Evolutionary conservation across 441 rosid genomes (phyloP), one percentile per base, ranked within the genome.

Genomic region (Dalechampia spathulata): DNA sequence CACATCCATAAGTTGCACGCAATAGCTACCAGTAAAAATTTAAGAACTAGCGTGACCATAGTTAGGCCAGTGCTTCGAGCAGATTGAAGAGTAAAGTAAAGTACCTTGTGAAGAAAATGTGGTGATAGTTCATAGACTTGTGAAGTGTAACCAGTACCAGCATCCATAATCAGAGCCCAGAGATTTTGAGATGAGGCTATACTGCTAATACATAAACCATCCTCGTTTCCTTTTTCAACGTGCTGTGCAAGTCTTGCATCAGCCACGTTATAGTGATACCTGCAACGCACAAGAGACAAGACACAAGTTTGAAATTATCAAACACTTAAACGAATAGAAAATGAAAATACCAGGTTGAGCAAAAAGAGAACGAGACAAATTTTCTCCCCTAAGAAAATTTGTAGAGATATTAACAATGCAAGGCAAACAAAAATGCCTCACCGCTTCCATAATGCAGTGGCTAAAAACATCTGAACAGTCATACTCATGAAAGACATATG

Each of bases 101-200:
- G 34, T 8, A 90, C 98, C 98, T 87, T 91, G 75, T 82, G 85
- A 57, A 87, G 87, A 57, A 91, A 91, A 61, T 49, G 52, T 7
- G 84, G 76, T 10, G 96, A 87, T 34, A 91, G 80, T 65, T 91
- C 82, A 71, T 85, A 81, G 66, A 84, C 85, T 83, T 90, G 98
- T 44, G 78, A 67, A 49, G 72, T 71, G 73, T 75, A 87, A 27
- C 87, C 89, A 57, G 96, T 85, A 52, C 98, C 96, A 4, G 96
- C 95, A 75, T 91, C 98, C 98, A 91, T 87, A 62, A 91, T 87
- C 21, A 91, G 64, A 53, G 98, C 96, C 98, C 96, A 91, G 27
- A 91, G 82, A 54, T 83, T 81, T 39, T 82, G 70, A 66, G 84
- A 80, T 28, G 96, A 82, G 46, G 93, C 95, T 52, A 87, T 87